Percentiles rank a stretch among this genome's conserved stretches.
These are phyloP conservation scores for Salix arbutifolia DNA, from an alignment of 345 rosid genomes.

Conservation along the genomic window DNA sequence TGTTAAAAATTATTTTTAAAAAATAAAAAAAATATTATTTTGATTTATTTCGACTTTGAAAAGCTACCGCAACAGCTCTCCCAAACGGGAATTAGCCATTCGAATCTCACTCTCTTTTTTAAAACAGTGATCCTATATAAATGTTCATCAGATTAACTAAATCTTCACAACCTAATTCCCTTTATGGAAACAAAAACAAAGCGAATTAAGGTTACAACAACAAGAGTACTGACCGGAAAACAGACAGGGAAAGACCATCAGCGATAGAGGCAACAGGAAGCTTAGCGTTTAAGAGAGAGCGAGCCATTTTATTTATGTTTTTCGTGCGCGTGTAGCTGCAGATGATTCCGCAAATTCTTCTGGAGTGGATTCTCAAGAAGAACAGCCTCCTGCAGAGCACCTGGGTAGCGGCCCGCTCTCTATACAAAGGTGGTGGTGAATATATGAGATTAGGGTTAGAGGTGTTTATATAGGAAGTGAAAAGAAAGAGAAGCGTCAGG, in stretches of 20 bases:
- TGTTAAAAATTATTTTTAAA: too few relatives aligned
- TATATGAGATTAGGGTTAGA: background rate
- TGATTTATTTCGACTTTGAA: too few relatives aligned
- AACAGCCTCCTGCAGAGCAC: background rate
- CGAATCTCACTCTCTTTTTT: background rate
- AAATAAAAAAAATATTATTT: too few relatives aligned
- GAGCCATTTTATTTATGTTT: slow-evolving; percentile 31
- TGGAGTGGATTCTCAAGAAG: slow-evolving; percentile 4
- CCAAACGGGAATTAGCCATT: too few relatives aligned
- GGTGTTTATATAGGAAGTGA: background rate
- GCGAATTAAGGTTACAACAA: too few relatives aligned
- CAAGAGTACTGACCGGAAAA: slow-evolving; percentile 21
- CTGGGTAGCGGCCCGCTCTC: slow-evolving; percentile 2
- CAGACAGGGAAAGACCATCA: slow-evolving; percentile 17
- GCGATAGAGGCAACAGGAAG: slow-evolving; percentile 20
- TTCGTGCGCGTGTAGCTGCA: background rate
- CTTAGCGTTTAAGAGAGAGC: slow-evolving; percentile 27
- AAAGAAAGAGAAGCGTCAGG: too few relatives aligned
- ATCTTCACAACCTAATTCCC: background rate
- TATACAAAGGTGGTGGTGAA: background rate
- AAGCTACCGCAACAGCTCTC: too few relatives aligned
- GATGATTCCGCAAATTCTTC: background rate
- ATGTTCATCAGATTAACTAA: background rate
- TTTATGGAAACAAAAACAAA: background rate
- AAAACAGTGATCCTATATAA: background rate